Percentiles rank a stretch among this genome's conserved stretches.
Conservation (phyloP, 768 basidiomycete species). For the Russula brevipes region DNA sequence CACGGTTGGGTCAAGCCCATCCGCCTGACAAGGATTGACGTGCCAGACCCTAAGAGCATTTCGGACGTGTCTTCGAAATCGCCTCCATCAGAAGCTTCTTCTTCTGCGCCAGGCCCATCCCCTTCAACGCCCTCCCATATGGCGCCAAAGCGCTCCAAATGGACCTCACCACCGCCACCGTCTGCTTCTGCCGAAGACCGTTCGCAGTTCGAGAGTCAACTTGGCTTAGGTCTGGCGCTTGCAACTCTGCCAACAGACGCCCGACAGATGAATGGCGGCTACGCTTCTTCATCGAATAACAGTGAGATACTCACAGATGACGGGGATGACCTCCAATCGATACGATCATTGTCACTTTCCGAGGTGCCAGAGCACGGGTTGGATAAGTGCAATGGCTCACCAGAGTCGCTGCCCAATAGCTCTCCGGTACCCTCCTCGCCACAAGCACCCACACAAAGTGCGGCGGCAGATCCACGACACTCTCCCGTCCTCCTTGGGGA, state of each 20-base stretch:
- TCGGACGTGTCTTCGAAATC: slow-evolving; percentile 47
- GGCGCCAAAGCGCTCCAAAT: slow-evolving; percentile 74
- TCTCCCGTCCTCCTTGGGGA: background rate
- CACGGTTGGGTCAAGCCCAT: slow-evolving; percentile 59
- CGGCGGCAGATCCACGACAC: background rate
- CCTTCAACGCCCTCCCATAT: slow-evolving; percentile 48
- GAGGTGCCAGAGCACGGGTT: slow-evolving; percentile 12
- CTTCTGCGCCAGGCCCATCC: slow-evolving; percentile 17
- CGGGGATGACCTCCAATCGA: slow-evolving; percentile 69
- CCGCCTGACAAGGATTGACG: slow-evolving; percentile 40
- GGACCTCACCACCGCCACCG: slow-evolving; percentile 81
- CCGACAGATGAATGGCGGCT: slow-evolving; percentile 46
- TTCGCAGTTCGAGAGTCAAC: slow-evolving; percentile 58
- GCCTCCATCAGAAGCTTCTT: slow-evolving; percentile 21
- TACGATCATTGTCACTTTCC: slow-evolving; percentile 43
- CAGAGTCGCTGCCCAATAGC: slow-evolving; percentile 16
- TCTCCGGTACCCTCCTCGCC: slow-evolving; percentile 14
- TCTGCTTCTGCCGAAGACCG: slow-evolving; percentile 66
- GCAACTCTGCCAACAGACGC: slow-evolving; percentile 62
- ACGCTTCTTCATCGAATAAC: slow-evolving; percentile 53
- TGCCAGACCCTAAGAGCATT: slow-evolving; percentile 35
- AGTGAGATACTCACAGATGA: slow-evolving; percentile 67
- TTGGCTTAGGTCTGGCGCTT: slow-evolving; percentile 60
- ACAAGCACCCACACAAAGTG: background rate
- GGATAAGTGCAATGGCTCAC: background rate